phyloP scores from a whole-genome alignment of 768 basidiomycete species.

The Pisolithus microcarpus region DNA sequence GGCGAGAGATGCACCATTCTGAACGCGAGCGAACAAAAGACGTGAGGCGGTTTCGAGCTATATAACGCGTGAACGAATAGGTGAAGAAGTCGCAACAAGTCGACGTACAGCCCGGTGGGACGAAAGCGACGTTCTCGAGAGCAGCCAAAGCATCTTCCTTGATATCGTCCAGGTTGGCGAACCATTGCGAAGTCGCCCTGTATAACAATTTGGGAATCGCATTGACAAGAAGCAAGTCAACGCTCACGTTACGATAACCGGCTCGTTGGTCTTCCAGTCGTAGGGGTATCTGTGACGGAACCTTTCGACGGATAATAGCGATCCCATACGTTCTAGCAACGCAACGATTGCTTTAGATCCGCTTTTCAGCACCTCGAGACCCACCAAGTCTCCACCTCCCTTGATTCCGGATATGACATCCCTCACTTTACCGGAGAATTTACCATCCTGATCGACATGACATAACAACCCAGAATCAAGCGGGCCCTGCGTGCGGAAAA shows the following conservation, averaged over 20 bases:
- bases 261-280: conserved; percentile 93
- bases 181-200: conserved; percentile 96
- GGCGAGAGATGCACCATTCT: conserved; percentile 98
- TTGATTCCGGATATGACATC: conserved; percentile 35
- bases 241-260: conserved; percentile 81
- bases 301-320: conserved; percentile 57
- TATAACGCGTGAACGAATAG: background rate
- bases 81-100: background rate
- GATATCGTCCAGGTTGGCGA: conserved; percentile 83
- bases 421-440: conserved; percentile 54
- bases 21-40: conserved; percentile 81
- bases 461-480: conserved; percentile 55
- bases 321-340: conserved; percentile 45
- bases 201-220: background rate
- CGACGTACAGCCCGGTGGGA: conserved; percentile 63
- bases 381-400: conserved; percentile 49
- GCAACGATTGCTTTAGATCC: conserved; percentile 64
- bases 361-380: conserved; percentile 63
- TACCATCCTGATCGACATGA: conserved; percentile 75
- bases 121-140: conserved; percentile 64
- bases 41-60: conserved; percentile 82
- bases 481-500: conserved; percentile 54
- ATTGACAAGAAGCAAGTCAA: background rate
- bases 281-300: conserved; percentile 90
- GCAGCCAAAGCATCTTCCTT: conserved; percentile 69